Evolutionary conservation across 441 rosid species (phyloP), one percentile per base, ranked within the genome.

Genomic region (Gossypium lobatum): DNA sequence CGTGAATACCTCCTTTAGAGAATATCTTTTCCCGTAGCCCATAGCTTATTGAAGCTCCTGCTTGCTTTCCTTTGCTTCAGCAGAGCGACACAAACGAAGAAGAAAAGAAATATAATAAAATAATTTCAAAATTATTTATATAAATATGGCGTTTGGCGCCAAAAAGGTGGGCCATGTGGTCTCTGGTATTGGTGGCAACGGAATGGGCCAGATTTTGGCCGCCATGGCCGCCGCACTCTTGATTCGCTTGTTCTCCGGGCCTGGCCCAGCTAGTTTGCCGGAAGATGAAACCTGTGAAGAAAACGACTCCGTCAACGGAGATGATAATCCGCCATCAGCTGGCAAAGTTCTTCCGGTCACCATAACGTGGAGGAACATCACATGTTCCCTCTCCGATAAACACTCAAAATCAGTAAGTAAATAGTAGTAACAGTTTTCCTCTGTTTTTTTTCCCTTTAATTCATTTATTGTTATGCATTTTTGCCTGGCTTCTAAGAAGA

Each of bases 331-430:
- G 80, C 86, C 81, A 55, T 71, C 23, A 5, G n/a, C 70, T 20
- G 93, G 85, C 2, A 81, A 83, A 70, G 81, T 95, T 73, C 78
- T 78, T 16, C 94, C 97, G 71, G 89, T 92, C 73, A 87, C 89
- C 42, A 91, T 95, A 76, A 83, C 88, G 39, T 91, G 98, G 98
- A 81, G 85, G 75, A 89, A 83, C 82, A 83, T 95, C 82, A 91
- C 88, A 6, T 95, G 97, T 81, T 91, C 93, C 31, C 85, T 95
- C 78, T 82, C 94, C 37, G 97, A 88, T 78, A 89, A 91, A 82
- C 83, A 87, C 21, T 85, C 88, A 16, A 84, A 88, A 83, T 85
- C 88, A 52, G 98, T 94, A 76, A 87, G 91, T 68, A 13, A 68
- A 17, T 31, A 26, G 65, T 61, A 52, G 37, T 14, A 9, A 9